Evolutionary conservation across 2,329 filamentous ascomycete genomes (phyloP).

Genomic region (Fusarium verticillioides): DNA sequence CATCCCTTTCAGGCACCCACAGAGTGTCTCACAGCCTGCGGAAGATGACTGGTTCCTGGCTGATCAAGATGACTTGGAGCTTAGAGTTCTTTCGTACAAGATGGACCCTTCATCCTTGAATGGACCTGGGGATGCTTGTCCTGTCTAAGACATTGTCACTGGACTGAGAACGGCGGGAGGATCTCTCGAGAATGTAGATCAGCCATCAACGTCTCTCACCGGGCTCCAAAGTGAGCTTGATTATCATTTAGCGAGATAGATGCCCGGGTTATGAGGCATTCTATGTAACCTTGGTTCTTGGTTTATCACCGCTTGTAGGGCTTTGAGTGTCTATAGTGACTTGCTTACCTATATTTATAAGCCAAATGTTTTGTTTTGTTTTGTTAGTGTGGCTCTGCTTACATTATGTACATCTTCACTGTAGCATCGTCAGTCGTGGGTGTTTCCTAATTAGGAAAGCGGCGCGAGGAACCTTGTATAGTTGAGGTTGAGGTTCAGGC

Average conservation of each 20-base stretch:
- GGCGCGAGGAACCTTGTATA: conserved; percentile 23
- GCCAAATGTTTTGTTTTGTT: not conserved
- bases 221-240: not conserved
- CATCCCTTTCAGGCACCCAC: not conserved
- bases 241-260: not conserved
- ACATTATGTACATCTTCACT: not conserved
- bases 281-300: not conserved
- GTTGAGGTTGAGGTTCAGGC: not conserved
- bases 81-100: not conserved
- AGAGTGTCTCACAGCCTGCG: too few species aligned
- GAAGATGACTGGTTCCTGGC: not conserved
- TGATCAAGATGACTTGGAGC: not conserved
- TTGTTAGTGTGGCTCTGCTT: not conserved
- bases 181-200: not conserved
- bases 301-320: not conserved
- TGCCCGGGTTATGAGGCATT: not conserved
- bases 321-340: not conserved
- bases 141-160: not conserved
- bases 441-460: conserved; percentile 31
- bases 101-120: not conserved
- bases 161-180: not conserved
- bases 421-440: conserved; percentile 9
- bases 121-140: not conserved
- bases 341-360: not conserved
- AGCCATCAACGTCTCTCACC: not conserved